Evolutionary conservation across 2,329 filamentous ascomycete genomes (phyloP).

Genomic region (Sporothrix humicola): DNA sequence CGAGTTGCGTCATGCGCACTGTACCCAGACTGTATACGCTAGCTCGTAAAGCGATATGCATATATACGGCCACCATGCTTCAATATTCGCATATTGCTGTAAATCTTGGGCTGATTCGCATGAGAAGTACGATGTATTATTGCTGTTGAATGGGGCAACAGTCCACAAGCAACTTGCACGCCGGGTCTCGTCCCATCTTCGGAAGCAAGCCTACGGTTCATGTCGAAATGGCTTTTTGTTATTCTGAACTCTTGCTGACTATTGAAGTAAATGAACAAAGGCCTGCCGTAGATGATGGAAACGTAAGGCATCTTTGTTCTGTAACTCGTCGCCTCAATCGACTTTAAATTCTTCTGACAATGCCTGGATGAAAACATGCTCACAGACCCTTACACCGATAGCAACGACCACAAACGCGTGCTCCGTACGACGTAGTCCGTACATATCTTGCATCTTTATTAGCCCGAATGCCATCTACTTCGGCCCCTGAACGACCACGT

Average conservation of each 20-base stretch:
- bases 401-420: no score
- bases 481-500: slow-evolving; percentile 4
- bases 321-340: no score
- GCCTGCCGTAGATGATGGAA: no score
- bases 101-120: neutral
- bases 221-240: no score
- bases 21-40: neutral
- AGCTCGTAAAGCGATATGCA: neutral
- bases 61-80: neutral
- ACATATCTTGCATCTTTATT: no score
- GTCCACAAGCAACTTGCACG: slow-evolving; percentile 2
- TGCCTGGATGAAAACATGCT: no score
- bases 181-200: neutral
- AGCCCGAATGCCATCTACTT: neutral
- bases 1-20: slow-evolving; percentile 25
- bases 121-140: neutral
- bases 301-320: no score
- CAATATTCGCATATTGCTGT: neutral
- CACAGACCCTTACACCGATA: no score
- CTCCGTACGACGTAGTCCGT: no score
- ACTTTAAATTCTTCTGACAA: no score
- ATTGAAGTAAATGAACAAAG: no score
- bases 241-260: no score
- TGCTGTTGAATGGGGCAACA: slow-evolving; percentile 4
- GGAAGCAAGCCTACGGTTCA: neutral